A percentile compares a stretch with the other conserved stretches of the same genome.
phyloP scores from a whole-genome alignment of 768 basidiomycete species.

The Macrolepiota dolichaula region DNA sequence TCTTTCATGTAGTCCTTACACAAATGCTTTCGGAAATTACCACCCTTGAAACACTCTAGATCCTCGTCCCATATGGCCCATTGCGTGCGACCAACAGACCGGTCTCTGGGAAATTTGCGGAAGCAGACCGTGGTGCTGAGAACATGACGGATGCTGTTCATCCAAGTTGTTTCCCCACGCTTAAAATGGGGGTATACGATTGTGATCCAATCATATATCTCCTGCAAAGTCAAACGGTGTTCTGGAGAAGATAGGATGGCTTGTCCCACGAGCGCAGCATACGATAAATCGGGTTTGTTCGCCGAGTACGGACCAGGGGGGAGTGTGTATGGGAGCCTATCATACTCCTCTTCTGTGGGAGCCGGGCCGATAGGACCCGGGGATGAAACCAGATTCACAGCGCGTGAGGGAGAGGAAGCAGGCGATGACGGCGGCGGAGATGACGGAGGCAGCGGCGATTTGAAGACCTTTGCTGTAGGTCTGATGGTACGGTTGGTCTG shows the following conservation, averaged over 20 bases:
- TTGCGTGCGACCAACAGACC: conserved; percentile 74
- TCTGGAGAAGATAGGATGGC: conserved; percentile 84
- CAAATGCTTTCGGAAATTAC: conserved; percentile 71
- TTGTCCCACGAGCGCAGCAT: conserved; percentile 94
- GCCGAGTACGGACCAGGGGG: conserved; percentile 83
- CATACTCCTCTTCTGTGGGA: conserved; percentile 63
- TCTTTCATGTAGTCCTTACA: conserved; percentile 45
- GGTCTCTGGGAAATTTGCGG: conserved; percentile 77
- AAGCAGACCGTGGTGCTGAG: conserved; percentile 91
- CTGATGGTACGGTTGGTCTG: conserved; percentile 35
- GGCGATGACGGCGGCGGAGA: conserved; percentile 64
- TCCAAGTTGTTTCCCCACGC: conserved; percentile 92
- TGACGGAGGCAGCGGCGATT: conserved; percentile 55
- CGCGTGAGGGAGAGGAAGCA: conserved; percentile 31
- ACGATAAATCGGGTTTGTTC: conserved; percentile 82
- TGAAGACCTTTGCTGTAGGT: conserved; percentile 21
- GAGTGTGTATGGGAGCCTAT: conserved; percentile 67
- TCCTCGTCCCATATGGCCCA: conserved; percentile 89
- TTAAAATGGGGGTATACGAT: conserved; percentile 93
- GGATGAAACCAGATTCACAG: conserved; percentile 79
- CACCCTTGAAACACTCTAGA: conserved; percentile 77
- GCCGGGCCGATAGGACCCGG: conserved; percentile 72
- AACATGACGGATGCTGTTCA: conserved; percentile 97
- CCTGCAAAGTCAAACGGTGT: conserved; percentile 85
- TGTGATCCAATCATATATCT: conserved; percentile 96